A percentile compares a stretch with the other conserved stretches of the same genome.
Evolutionary conservation across 768 basidiomycete species (phyloP).

Genomic region (Mycena rosella): DNA sequence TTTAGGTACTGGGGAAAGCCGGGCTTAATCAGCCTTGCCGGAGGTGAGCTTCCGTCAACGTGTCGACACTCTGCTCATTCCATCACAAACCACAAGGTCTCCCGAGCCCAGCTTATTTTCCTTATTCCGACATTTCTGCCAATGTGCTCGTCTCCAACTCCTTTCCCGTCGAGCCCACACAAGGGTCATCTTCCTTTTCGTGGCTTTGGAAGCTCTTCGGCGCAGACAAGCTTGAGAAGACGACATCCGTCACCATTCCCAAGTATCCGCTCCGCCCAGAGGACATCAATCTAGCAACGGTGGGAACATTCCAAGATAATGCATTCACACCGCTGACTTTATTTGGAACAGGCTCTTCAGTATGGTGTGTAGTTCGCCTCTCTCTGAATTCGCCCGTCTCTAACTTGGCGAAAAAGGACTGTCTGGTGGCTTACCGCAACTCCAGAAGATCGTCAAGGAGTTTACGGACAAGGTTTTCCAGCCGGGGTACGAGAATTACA

Average conservation of each 20-base stretch:
- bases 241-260: conserved; percentile 64
- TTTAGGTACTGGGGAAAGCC: conserved; percentile 69
- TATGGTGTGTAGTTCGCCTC: conserved; percentile 60
- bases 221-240: conserved; percentile 56
- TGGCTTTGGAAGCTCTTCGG: conserved; percentile 74
- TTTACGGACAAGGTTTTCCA: conserved; percentile 67
- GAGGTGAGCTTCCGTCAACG: conserved; percentile 53
- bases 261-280: conserved; percentile 65
- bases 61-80: neutral
- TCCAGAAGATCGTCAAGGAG: conserved; percentile 68
- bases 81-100: conserved; percentile 67
- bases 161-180: conserved; percentile 53
- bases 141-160: conserved; percentile 64
- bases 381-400: neutral
- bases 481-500: conserved; percentile 73
- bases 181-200: conserved; percentile 52
- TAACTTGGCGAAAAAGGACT: conserved; percentile 42
- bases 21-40: conserved; percentile 73
- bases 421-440: conserved; percentile 66
- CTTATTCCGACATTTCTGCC: conserved; percentile 72
- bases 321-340: neutral
- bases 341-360: conserved; percentile 65
- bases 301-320: conserved; percentile 1
- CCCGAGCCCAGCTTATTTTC: conserved; percentile 78
- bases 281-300: conserved; percentile 68